These are phyloP conservation scores for Aspergillus felis DNA, from an alignment of 2,329 filamentous ascomycete species.

Conservation along the genomic window DNA sequence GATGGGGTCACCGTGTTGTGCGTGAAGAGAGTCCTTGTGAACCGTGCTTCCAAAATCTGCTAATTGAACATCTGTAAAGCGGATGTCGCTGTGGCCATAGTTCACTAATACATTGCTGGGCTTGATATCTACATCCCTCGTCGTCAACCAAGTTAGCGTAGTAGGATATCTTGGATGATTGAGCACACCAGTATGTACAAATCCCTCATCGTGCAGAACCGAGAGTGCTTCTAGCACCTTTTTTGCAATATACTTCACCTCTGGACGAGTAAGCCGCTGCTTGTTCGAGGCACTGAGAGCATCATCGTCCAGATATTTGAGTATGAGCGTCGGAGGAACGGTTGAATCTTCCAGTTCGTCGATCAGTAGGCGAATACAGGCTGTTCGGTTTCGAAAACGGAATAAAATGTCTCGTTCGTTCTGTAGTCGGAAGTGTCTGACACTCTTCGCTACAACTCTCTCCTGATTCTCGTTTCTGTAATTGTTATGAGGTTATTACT, in stretches of 20 bases:
- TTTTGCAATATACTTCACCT: not conserved
- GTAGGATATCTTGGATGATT: not conserved
- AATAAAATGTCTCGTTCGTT: not conserved
- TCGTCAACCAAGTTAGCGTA: not conserved
- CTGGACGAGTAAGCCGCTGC: not conserved
- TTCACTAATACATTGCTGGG: slow-evolving; percentile 18
- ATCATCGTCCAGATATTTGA: not conserved
- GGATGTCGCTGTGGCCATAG: slow-evolving; percentile 8
- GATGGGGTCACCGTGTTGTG: slow-evolving; percentile 11
- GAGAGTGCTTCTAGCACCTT: slow-evolving; percentile 7
- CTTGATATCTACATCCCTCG: slow-evolving; percentile 13
- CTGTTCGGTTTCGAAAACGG: not conserved
- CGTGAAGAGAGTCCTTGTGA: slow-evolving; percentile 8
- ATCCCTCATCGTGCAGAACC: slow-evolving; percentile 8
- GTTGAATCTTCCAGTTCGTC: not conserved
- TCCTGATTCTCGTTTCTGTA: not conserved
- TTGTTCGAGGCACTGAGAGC: not conserved
- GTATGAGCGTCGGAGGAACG: not conserved
- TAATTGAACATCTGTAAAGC: slow-evolving; percentile 18
- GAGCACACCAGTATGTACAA: slow-evolving; percentile 9
- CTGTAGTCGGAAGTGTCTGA: not conserved
- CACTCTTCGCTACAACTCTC: not conserved
- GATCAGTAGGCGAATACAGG: not conserved
- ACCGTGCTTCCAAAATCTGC: slow-evolving; percentile 16
- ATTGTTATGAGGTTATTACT: not conserved